Base-by-base conservation (phyloP, 1,284 basidiomycete genomes). In the Puccinia hordei region DNA sequence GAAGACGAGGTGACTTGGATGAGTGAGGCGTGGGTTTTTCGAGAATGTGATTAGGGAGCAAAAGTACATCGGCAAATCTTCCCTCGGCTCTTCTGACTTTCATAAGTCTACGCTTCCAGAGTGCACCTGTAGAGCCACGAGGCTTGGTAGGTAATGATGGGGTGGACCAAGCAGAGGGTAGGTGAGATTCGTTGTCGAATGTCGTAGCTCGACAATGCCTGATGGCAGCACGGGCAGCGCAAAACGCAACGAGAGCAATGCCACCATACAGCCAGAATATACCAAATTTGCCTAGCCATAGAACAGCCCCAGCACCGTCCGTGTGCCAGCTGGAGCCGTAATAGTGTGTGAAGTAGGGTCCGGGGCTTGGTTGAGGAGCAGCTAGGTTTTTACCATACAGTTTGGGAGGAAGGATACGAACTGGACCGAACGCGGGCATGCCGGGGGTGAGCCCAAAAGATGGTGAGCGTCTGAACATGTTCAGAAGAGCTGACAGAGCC, bases 331-430 rank as follows among this genome's bases (percentile, higher is more conserved):
- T 95, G 83, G 93, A 95, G 41, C 95, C 96, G 84, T 99, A 98
- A 87, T 91, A 95, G 86, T 99, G 96, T 24, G 90, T 82, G 81
- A 84, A 89, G 87, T 96, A 98, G 1, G 75, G 61, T 9, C 35
- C 46, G n/a, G 38, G 44, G 12, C 38, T 63, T 6, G 61, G 63
- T 89, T 96, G 98, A 30, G 94, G 91, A 0, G 94, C 94, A 0
- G 93, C 93, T 15, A 93, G 93, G 85, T 99, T 99, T 88, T 99
- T 99, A 82, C 96, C 96, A 84, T 99, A 99, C 12, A 98, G 89
- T 6, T 91, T 89, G 86, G 95, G 97, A 33, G 97, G 95, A 4
- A 99, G 88, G 81, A 99, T 91, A 81, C 97, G 92, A 17, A 98
- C 89, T 38, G 66, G 66, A 27, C 66, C 66, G 27, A 69, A 69